These are phyloP conservation scores for Glaciozyma martinii DNA, from an alignment of 768 basidiomycete species.

Conservation along the genomic window DNA sequence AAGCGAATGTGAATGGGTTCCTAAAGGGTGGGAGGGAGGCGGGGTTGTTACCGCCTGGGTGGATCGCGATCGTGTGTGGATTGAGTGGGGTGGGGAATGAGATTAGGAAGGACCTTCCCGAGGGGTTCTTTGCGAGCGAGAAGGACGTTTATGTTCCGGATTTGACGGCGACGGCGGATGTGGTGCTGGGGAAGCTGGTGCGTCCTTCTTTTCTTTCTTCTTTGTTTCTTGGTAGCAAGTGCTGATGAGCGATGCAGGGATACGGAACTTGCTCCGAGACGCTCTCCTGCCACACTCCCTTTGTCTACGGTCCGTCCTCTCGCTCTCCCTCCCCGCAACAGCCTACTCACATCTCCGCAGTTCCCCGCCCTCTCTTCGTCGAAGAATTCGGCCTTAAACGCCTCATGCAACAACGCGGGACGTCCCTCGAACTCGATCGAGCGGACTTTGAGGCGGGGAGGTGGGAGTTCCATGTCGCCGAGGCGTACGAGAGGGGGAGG, in stretches of 20 bases:
- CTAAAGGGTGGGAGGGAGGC: background rate
- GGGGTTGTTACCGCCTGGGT: slow-evolving; percentile 55
- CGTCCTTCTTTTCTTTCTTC: background rate
- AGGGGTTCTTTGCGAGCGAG: slow-evolving; percentile 65
- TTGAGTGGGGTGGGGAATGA: slow-evolving; percentile 48
- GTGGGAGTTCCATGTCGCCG: slow-evolving; percentile 25
- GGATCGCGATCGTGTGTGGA: slow-evolving; percentile 75
- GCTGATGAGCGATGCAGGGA: slow-evolving; percentile 44
- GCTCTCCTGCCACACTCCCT: slow-evolving; percentile 64
- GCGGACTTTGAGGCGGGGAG: slow-evolving; percentile 37
- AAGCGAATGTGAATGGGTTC: too few species aligned
- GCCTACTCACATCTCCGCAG: slow-evolving; percentile 39
- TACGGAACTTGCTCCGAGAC: slow-evolving; percentile 76
- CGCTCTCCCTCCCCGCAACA: background rate
- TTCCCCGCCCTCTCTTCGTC: slow-evolving; percentile 68
- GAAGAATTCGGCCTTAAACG: slow-evolving; percentile 68
- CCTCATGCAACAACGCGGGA: slow-evolving; percentile 55
- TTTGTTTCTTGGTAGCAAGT: too few species aligned
- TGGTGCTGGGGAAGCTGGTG: slow-evolving; percentile 67
- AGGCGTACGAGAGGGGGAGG: slow-evolving; percentile 52
- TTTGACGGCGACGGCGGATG: slow-evolving; percentile 62
- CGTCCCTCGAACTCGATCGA: slow-evolving; percentile 60
- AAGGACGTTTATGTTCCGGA: slow-evolving; percentile 75
- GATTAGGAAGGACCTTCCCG: slow-evolving; percentile 52
- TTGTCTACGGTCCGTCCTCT: slow-evolving; percentile 55